Base-by-base conservation (phyloP, 1,284 basidiomycete genomes). In the Gomphus bonarii region DNA sequence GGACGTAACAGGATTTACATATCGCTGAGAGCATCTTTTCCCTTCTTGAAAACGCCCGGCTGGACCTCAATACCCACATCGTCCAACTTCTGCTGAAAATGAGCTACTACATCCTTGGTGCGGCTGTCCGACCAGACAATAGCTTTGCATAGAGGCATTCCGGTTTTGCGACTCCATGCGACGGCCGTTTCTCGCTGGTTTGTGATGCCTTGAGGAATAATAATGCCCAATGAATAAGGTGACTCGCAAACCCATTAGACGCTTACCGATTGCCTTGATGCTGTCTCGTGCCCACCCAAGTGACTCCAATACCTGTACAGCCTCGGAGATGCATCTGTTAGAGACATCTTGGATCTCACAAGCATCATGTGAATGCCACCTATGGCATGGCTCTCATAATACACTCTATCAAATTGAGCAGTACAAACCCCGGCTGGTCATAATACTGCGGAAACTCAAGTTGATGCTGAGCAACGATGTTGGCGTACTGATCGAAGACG, bases 151-250 rank as follows among this genome's bases (percentile, higher is more conserved):
- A 97, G 72, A 0, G 92, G 86, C 69, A 89, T 87, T 52, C 95
- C 95, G 1, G 93, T 95, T 65, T 77, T 79, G 62, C 86, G 81
- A 68, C 91, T 91, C 97, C 97, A 99, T 11, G 87, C 91, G 18
- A 98, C 85, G 1, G 95, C 87, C 4, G 97, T 99, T 71, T 99
- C 95, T 59, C 97, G 85, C 74, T 99, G 95, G 69, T 97, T 99
- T 51, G 95, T 98, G 72, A 99, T 91, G 40, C 95, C 90, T 91
- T 33, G 66, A 9, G 58, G 18, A 36, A 43, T 28, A 25, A 33
- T 22, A 51, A 54, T 28, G 22, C 30, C 18, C 9, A 18, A 33
- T 11, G 3, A 43, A 14, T 25, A 5, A 8, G 16, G 30, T 30
- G 43, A 25, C 11, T 30, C 5, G 25, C 12, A 50, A 10, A 18